Base-by-base conservation (phyloP, 441 rosid species). In the Jatropha multifida region DNA sequence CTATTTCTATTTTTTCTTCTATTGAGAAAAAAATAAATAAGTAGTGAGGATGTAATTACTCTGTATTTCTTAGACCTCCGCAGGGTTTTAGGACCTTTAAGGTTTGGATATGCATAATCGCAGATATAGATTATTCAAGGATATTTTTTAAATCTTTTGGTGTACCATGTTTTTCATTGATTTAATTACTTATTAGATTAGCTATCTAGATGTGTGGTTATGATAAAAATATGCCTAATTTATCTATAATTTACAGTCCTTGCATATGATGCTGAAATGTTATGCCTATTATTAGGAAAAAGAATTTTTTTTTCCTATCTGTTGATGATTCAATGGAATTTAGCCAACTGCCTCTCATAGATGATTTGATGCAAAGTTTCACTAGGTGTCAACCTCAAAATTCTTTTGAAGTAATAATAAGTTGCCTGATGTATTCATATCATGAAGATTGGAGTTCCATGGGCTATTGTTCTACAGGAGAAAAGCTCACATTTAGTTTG, bases 401-500 rank as follows among this genome's bases (percentile, higher is more conserved):
- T 65, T 17, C 44, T 23, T 55, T 55, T 56, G 27, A 65, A 54
- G 10, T 68, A 42, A 5, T 55, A 3, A 27, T 7, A 44, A 17
- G 44, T 58, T 68, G 51, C 17, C 49, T 76, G 38, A 6, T 26
- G 65, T 71, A 26, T 32, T 44, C 17, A 15, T 69, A 55, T 74
- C 38, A 49, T 56, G 44, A 52, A 9, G 49, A 60, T 55, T 65
- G 69, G 52, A 48, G 76, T 74, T 60, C 37, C 61, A 56, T 69
- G 23, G 62, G 15, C 49, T 56, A 23, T 60, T 5, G 20, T 70
- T 66, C 63, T 66, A 71, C 59, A 46, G 27, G 23, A 64, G 63
- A 61, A 73, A 75, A 59, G 32, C 11, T 58, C 76, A 20, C 37
- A 20, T 66, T 67, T 49, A 5, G 49, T 73, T 60, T 74, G 38